Evolutionary conservation across 192 early-diverging fungal species (phyloP), one percentile per base, ranked within the genome.

Genomic region (Funneliformis mosseae): DNA sequence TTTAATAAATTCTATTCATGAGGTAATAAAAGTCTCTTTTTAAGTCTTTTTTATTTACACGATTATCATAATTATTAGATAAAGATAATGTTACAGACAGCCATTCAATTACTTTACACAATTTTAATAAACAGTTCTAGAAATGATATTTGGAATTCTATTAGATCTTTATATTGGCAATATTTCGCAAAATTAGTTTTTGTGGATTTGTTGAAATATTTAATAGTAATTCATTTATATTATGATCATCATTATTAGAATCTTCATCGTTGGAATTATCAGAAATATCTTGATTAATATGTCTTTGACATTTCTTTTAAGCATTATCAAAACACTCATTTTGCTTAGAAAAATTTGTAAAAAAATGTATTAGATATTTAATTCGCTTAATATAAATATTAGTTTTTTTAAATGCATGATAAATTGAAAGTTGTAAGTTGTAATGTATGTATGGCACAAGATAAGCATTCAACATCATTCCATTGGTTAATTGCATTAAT

Each of bases 121-220:
- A 64, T 64, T 64, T 64, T 27, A 64, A 27, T 27, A 64, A 27
- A 12, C 14, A 11, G 7, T 71, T 39, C n/a, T 39, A 71, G 18
- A 5, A 45, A 71, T 71, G 16, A 14, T 73, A 73, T 73, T 68
- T 68, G 9, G 66, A 68, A 14, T 68, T 68, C 66, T 5, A 68
- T 39, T 5, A 3, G 8, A 5, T 28, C 8, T 45, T 73, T 7
- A 50, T 73, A 21, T 73, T 0, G 0, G 27, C 71, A 27, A 48
- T 68, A 33, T 68, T 68, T 38, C 14, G 38, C 38, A 68, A 68
- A 68, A 68, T 39, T 38, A 38, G 3, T 67, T 16, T 27, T 27
- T 33, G 0, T 33, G 33, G 3, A 33, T 33, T 33, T 0, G 33
- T 33, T 33, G 33, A 33, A 43, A 43, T 43, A 33, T 33, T 3